A percentile compares a stretch with the other conserved stretches of the same genome.
Conservation (phyloP, 2,329 filamentous ascomycete genomes). For the Penicillium rolfsii region DNA sequence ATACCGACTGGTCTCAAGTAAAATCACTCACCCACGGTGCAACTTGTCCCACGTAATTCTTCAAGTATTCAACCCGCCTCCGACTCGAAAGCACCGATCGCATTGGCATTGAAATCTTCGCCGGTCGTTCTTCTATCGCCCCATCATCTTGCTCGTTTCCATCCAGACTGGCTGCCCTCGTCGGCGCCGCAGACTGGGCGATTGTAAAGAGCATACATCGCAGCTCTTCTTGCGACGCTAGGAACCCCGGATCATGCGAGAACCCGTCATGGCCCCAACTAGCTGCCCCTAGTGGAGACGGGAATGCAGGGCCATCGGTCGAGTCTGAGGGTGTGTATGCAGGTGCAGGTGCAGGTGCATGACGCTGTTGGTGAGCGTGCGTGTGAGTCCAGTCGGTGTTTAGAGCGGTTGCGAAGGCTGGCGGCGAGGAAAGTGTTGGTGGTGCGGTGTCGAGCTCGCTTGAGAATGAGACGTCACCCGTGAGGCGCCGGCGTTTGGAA, state of each 20-base stretch:
- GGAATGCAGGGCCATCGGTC: constrained; percentile 20
- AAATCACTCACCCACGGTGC: constrained; percentile 53
- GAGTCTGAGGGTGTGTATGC: constrained; percentile 21
- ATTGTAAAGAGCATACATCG: constrained; percentile 50
- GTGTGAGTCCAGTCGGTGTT: constrained; percentile 13
- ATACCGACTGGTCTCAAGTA: accelerated
- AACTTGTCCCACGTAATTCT: constrained; percentile 58
- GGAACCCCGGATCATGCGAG: constrained; percentile 47
- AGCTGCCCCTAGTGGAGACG: constrained; percentile 22
- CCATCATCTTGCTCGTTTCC: constrained; percentile 20
- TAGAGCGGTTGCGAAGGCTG: constrained; percentile 6
- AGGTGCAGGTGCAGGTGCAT: constrained; percentile 4
- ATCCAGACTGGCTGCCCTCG: constrained; percentile 44
- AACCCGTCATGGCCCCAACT: constrained; percentile 37
- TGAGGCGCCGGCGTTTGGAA: constrained; percentile 14
- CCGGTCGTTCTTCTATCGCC: not conserved
- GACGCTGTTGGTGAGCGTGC: not conserved
- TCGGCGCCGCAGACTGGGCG: constrained; percentile 50
- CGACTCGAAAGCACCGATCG: constrained; percentile 37
- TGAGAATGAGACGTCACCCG: constrained; percentile 9
- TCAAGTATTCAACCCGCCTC: constrained; percentile 46
- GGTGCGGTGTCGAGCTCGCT: constrained; percentile 1
- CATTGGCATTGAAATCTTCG: constrained; percentile 8
- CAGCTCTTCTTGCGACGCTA: constrained; percentile 52
- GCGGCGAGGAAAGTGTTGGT: constrained; percentile 8